A percentile compares a stretch with the other conserved stretches of the same genome.
phyloP scores from a whole-genome alignment of 225 moss, liverwort and hornwort genomes.

The Bryoerythrophyllum caledonicum region DNA sequence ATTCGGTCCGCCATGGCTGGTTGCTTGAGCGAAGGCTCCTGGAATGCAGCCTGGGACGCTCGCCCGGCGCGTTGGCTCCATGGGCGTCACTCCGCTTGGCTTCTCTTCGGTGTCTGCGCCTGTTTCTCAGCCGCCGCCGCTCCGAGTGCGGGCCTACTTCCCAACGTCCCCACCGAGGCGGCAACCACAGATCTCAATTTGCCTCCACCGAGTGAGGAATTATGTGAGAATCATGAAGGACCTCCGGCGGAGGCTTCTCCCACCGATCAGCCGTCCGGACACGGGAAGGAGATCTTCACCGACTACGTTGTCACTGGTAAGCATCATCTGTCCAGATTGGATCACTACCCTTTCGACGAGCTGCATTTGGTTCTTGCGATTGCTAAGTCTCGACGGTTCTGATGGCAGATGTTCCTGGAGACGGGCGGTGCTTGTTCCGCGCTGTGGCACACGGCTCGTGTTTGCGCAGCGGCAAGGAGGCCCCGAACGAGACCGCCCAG shows the following conservation, averaged over 20 bases:
- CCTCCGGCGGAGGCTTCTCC: conserved; percentile 23
- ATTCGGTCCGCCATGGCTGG: conserved; percentile 75
- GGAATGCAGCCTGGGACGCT: conserved; percentile 96
- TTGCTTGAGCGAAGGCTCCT: conserved; percentile 86
- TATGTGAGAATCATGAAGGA: conserved; percentile 21
- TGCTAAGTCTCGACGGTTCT: not conserved
- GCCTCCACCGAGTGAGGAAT: conserved; percentile 18
- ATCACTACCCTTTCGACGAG: not conserved
- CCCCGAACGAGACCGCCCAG: conserved; percentile 70
- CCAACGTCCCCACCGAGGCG: conserved; percentile 35
- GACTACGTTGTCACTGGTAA: conserved; percentile 81
- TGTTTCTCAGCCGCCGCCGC: conserved; percentile 61
- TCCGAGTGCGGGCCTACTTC: conserved; percentile 48
- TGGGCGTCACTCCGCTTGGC: conserved; percentile 91
- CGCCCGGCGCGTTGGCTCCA: conserved; percentile 97
- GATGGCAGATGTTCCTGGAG: conserved; percentile 79
- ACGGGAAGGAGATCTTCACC: conserved; percentile 79
- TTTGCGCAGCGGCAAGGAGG: conserved; percentile 63
- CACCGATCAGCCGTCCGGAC: conserved; percentile 50
- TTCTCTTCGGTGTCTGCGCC: conserved; percentile 83
- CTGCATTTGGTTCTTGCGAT: not conserved
- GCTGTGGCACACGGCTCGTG: conserved; percentile 86
- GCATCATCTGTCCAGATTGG: not conserved
- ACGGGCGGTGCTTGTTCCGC: conserved; percentile 95
- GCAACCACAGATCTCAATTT: conserved; percentile 47